Percentiles rank a stretch among this genome's conserved stretches.
Evolutionary conservation across 495 filamentous ascomycete species (phyloP).

Genomic region (Aspergillus indologenus): DNA sequence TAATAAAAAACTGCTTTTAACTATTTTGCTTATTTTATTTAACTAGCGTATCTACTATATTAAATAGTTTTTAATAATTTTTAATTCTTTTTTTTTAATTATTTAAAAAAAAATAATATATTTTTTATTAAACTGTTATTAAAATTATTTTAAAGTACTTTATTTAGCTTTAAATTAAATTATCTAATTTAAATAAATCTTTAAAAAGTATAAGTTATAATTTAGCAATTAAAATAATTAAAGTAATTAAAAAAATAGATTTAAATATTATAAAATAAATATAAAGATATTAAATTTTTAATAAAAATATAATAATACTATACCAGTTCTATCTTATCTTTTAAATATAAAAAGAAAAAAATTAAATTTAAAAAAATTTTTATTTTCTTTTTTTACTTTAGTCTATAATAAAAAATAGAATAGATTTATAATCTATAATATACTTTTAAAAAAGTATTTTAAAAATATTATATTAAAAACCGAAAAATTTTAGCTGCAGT

Average conservation of each 20-base stretch:
- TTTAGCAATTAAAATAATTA: background rate
- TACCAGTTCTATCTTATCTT: background rate
- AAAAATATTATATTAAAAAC: background rate
- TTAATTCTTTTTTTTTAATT: no score
- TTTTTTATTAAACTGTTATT: no score
- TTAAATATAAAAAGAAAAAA: background rate
- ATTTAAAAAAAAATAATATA: no score
- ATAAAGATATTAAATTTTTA: background rate
- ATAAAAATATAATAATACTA: background rate
- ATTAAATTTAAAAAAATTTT: constrained; percentile 1
- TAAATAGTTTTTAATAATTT: no score
- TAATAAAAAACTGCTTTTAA: no score
- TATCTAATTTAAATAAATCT: background rate
- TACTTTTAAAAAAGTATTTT: background rate
- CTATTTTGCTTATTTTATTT: no score
- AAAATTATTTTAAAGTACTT: no score
- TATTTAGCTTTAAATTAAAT: no score
- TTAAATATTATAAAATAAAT: constrained; percentile 1
- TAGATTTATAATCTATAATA: constrained; percentile 1
- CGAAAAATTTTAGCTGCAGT: background rate
- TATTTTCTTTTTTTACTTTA: background rate
- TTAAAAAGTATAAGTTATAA: background rate
- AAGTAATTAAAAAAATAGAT: background rate
- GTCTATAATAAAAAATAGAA: background rate
- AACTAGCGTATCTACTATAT: no score